phyloP scores from a whole-genome alignment of 1,284 basidiomycete species.

The Sanghuangporus weigelae region DNA sequence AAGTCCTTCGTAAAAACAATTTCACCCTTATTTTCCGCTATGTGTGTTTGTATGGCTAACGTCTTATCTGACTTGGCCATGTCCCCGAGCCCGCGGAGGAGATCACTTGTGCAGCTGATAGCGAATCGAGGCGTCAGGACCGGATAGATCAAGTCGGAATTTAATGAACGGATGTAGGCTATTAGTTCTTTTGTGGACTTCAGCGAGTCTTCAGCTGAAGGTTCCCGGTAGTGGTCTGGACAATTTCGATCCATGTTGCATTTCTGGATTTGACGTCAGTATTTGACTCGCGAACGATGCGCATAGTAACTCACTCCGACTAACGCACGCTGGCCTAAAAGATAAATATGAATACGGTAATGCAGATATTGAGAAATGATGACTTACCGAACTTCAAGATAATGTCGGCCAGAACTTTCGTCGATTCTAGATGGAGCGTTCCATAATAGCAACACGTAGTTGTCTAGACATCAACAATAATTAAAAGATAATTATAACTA shows the following conservation, averaged over 20 bases:
- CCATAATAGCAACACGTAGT: conserved; percentile 94
- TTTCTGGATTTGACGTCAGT: conserved; percentile 47
- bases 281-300: background rate
- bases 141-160: conserved; percentile 67
- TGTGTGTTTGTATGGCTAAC: conserved; percentile 88
- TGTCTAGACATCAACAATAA: conserved; percentile 47
- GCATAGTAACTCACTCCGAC: conserved; percentile 57
- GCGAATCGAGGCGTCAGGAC: conserved; percentile 95
- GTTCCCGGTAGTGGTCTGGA: conserved; percentile 71
- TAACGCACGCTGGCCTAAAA: conserved; percentile 79
- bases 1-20: conserved; percentile 60
- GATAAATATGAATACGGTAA: conserved; percentile 5
- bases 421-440: conserved; percentile 77
- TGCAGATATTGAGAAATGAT: background rate
- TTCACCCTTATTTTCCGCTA: conserved; percentile 83
- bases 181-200: conserved; percentile 63
- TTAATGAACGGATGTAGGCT: conserved; percentile 57
- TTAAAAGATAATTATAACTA: background rate
- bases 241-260: conserved; percentile 90
- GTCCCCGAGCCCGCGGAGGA: conserved; percentile 61
- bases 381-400: conserved; percentile 57
- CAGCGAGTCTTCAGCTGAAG: conserved; percentile 52
- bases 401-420: conserved; percentile 77
- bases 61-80: conserved; percentile 50
- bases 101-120: conserved; percentile 79